A percentile compares a stretch with the other conserved stretches of the same genome.
Conservation (phyloP, 2,329 filamentous ascomycete species). For the Talaromyces sp. region DNA sequence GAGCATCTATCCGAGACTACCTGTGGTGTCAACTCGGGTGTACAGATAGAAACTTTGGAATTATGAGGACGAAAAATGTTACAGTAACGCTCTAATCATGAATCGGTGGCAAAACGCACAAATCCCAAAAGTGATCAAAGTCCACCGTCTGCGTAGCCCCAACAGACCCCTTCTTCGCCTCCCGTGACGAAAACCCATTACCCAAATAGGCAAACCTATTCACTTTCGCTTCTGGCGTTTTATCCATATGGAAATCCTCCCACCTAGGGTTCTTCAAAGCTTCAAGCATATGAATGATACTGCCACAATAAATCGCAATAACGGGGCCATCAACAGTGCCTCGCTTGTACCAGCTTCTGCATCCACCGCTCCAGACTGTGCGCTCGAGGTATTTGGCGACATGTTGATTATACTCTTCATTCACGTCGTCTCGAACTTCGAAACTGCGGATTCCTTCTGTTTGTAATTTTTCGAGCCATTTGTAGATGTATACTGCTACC, state of each 20-base stretch:
- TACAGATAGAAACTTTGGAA: too few relatives aligned
- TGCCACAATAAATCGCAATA: constrained; percentile 24
- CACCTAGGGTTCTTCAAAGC: constrained; percentile 15
- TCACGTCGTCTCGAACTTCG: neutral
- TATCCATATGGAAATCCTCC: constrained; percentile 20
- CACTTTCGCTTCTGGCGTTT: constrained; percentile 12
- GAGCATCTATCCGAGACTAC: too few relatives aligned
- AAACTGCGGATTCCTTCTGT: neutral
- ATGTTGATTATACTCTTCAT: neutral
- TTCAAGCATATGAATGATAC: constrained; percentile 22
- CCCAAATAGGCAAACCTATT: constrained; percentile 22
- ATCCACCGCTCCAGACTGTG: neutral
- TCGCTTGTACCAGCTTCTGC: constrained; percentile 11
- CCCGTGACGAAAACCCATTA: constrained; percentile 18
- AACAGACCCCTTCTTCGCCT: neutral
- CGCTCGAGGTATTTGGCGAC: neutral
- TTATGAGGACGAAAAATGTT: neutral
- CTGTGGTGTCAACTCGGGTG: too few relatives aligned
- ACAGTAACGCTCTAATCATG: constrained; percentile 27
- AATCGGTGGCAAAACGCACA: constrained; percentile 5
- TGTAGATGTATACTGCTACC: neutral
- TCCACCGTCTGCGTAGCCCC: constrained; percentile 10
- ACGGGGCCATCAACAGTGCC: constrained; percentile 20
- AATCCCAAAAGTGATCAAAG: constrained; percentile 8
- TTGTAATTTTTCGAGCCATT: neutral